Evolutionary conservation across 2,329 filamentous ascomycete genomes (phyloP), one percentile per base, ranked within the genome.

Genomic region (Phoma sp.): DNA sequence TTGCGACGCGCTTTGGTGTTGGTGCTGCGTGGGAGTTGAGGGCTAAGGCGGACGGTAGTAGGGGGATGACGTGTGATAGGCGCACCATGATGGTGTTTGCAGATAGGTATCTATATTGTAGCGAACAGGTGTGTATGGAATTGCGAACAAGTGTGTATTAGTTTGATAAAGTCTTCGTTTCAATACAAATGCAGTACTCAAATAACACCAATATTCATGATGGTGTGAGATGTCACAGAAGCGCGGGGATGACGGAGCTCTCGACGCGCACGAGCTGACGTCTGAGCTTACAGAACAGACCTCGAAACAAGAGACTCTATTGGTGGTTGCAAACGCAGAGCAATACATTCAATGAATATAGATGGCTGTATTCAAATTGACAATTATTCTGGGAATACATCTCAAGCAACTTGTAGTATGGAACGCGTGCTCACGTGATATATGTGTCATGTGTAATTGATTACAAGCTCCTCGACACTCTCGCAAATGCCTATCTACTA

Each of bases 1-100:
- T 72, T 15, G 73, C 73, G 30, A 76, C 69, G 42, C 65, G 68
- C 60, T 73, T 76, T 37, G 51, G n/a, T n/a, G 34, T 23, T 26
- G 45, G 33, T 42, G 55, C 25, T 46, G 57, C 42, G 42, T 60
- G 30, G 38, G 48, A 61, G 38, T 42, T 46, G 30, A 68, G 53
- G 39, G 68, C 68, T 38, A 26, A 37, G 30, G 53, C 53, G 55
- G 64, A 46, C 36, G 63, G 60, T 15, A 68, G 52, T 36, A 68
- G 50, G 29, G 39, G 51, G 18, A 53, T 47, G 39, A 64, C 20
- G 45, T 57, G 47, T 20, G 42, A 49, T 20, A 59, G 17, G 9
- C 55, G 60, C 53, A 61, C 58, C 56, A 56, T 64, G 33, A 36
- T 56, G 45, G 9, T 28, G 10, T 15, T 38, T 17, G 10, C 21